A percentile compares a stretch with the other conserved stretches of the same genome.
phyloP scores from a whole-genome alignment of 2,329 filamentous ascomycete species.

The Epichloe scottii region DNA sequence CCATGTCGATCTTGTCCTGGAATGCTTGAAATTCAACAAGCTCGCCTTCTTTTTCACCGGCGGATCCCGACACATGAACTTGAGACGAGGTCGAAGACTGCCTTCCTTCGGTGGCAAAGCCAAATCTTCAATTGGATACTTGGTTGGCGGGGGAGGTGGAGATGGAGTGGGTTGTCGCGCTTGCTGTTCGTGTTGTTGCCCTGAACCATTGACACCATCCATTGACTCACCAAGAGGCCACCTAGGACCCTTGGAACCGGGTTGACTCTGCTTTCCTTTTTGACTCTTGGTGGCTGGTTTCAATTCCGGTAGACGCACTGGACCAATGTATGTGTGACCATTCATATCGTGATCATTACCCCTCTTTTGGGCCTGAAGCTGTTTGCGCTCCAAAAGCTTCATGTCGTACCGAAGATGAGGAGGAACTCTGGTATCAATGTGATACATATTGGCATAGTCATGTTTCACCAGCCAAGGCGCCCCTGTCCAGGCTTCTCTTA shows the following conservation, averaged over 20 bases:
- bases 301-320: constrained; percentile 54
- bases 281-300: constrained; percentile 61
- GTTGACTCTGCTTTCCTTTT: constrained; percentile 41
- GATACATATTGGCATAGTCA: constrained; percentile 69
- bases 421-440: constrained; percentile 79
- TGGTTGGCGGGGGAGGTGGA: constrained; percentile 63
- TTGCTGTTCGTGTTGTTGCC: neutral
- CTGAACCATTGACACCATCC: constrained; percentile 23
- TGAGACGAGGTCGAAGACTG: constrained; percentile 58
- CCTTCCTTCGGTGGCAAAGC: constrained; percentile 61
- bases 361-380: constrained; percentile 54
- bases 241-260: constrained; percentile 31
- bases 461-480: constrained; percentile 92
- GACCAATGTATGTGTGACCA: constrained; percentile 28
- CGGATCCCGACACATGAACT: constrained; percentile 60
- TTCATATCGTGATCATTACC: constrained; percentile 35
- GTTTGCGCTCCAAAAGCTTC: constrained; percentile 66
- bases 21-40: constrained; percentile 5
- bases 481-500: constrained; percentile 84
- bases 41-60: constrained; percentile 33
- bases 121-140: constrained; percentile 92
- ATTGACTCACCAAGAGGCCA: constrained; percentile 19
- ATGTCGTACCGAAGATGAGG: constrained; percentile 70
- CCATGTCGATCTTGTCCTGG: constrained; percentile 54
- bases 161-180: constrained; percentile 27